A percentile compares a stretch with the other conserved stretches of the same genome.
Conservation (phyloP, 1,284 basidiomycete species). For the Volvariella surrecta region DNA sequence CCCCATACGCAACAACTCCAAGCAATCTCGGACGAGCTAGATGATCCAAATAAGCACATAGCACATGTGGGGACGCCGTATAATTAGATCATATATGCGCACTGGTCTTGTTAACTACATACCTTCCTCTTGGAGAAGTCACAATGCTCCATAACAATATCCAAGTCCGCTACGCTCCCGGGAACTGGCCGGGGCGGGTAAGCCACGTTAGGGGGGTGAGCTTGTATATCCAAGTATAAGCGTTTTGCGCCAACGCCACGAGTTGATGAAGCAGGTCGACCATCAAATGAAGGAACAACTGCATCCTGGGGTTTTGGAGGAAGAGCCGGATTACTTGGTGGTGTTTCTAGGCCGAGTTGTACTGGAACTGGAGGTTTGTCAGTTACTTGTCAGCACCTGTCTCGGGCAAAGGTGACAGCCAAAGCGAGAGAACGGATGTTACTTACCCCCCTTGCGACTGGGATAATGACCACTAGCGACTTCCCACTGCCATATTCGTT, state of each 20-base stretch:
- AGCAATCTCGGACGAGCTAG: constrained; percentile 73
- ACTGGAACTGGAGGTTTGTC: constrained; percentile 53
- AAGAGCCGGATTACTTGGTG: constrained; percentile 65
- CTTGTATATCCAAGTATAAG: constrained; percentile 65
- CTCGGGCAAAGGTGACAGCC: too few species aligned
- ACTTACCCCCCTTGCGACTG: constrained; percentile 62
- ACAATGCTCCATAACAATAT: constrained; percentile 83
- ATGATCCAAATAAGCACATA: constrained; percentile 5
- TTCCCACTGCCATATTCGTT: constrained; percentile 92
- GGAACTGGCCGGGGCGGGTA: constrained; percentile 80
- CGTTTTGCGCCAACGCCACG: constrained; percentile 68
- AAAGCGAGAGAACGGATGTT: constrained; percentile 12
- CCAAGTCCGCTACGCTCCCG: constrained; percentile 79
- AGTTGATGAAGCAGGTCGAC: constrained; percentile 26
- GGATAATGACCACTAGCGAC: constrained; percentile 87
- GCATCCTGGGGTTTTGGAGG: constrained; percentile 35
- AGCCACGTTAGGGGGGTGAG: constrained; percentile 45
- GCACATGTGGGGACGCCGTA: not conserved
- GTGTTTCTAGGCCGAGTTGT: constrained; percentile 47
- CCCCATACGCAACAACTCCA: constrained; percentile 67
- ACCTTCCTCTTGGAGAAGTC: constrained; percentile 81
- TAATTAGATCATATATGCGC: constrained; percentile 3
- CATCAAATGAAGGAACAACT: too few species aligned
- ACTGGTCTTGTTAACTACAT: constrained; percentile 10
- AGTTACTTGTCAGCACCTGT: too few species aligned